Base-by-base conservation (phyloP, 1,139 yeast species). In the Kurtzmaniella natalensis region DNA sequence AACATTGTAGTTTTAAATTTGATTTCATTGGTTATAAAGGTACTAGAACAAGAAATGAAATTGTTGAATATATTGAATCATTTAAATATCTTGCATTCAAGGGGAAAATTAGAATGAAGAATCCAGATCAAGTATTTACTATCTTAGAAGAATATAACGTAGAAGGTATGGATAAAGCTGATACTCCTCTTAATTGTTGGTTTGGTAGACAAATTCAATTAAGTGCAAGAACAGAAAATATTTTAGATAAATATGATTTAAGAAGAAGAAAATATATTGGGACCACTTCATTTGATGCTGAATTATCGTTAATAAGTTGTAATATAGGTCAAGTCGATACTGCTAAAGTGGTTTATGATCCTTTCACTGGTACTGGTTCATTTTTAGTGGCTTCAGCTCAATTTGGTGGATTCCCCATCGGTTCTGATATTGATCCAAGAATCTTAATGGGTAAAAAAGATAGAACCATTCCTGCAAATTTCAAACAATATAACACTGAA, bases 311-410 rank as follows among this genome's bases (percentile, higher is more conserved):
- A 32, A 82, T 88, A 11, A 80, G 94, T 13, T 84, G 95, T 52
- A 92, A 92, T 51, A 72, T 92, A 36, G 95, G 87, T 0, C 89
- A 84, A 43, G 86, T 82, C 8, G 66, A 60, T 21, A 65, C 71
- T 0, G 84, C 82, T 0, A 74, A 79, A 36, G 53, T 88, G 5
- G 76, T 84, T 48, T 92, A 87, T 52, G 99, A 92, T 58, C 98
- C 99, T 10, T 92, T 92, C 61, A 86, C 86, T 3, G 99, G 99
- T 0, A 92, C 99, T 0, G 99, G 98, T 0, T 87, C 96, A 15
- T 92, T 92, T 50, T 64, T 92, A 32, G 84, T 88, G 1, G 89
- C 96, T 1, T 95, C 92, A 8, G 88, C 94, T 0, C 76, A 82
- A 44, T 87, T 76, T 53, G 96, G 96, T 1, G 94, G 92, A 0